Conservation (phyloP, 2,329 filamentous ascomycete genomes). For the Pyrenochaeta sp. region DNA sequence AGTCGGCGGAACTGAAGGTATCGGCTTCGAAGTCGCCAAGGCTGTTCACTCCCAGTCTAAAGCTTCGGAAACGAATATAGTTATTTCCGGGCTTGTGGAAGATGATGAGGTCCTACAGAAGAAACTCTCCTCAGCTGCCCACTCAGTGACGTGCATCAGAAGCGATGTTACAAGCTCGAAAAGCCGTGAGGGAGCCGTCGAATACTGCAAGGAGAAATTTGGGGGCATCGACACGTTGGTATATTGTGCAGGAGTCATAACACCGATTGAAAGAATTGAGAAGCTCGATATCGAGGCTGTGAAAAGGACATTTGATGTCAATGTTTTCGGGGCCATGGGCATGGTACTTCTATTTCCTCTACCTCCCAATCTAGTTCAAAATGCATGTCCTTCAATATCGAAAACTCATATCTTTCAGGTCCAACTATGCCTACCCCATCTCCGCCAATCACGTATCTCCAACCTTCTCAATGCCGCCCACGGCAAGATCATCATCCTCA, state of each 20-base stretch:
- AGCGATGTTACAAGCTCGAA: background rate
- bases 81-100: background rate
- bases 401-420: conserved; percentile 11
- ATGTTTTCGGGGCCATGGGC: conserved; percentile 36
- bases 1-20: conserved; percentile 35
- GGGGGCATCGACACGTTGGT: conserved; percentile 34
- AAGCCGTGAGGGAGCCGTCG: conserved; percentile 17
- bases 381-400: background rate
- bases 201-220: conserved; percentile 16
- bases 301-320: conserved; percentile 31
- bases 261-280: conserved; percentile 30
- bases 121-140: background rate
- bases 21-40: conserved; percentile 28
- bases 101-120: background rate
- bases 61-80: background rate
- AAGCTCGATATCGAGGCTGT: conserved; percentile 26
- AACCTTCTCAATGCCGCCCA: conserved; percentile 27
- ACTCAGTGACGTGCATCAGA: background rate
- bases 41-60: background rate
- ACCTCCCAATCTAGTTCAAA: background rate
- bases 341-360: conserved; percentile 23
- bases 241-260: conserved; percentile 34
- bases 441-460: conserved; percentile 20
- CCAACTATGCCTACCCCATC: conserved; percentile 29
- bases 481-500: conserved; percentile 31